phyloP scores from a whole-genome alignment of 805 yeast species.

The Wilhelminamyces savonicus region DNA sequence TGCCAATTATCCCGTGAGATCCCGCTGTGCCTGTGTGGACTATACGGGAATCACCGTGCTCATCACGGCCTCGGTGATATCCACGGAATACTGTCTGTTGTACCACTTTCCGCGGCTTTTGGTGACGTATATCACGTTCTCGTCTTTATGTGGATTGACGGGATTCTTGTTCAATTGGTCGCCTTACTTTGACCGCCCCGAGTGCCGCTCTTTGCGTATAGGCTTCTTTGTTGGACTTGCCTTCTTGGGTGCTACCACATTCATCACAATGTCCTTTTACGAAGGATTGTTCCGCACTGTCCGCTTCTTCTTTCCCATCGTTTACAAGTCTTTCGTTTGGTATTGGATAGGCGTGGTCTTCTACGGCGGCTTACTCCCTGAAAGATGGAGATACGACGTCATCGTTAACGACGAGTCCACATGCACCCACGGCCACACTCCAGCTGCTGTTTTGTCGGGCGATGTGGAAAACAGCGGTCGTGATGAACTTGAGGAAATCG shows the following conservation, averaged over 20 bases:
- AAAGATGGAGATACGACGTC: constrained; percentile 74
- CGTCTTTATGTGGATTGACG: constrained; percentile 58
- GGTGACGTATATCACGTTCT: constrained; percentile 48
- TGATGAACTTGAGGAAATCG: constrained; percentile 29
- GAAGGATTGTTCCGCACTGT: constrained; percentile 53
- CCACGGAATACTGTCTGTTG: constrained; percentile 78
- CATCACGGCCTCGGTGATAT: constrained; percentile 81
- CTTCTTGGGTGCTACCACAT: constrained; percentile 64
- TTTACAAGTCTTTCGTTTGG: constrained; percentile 63
- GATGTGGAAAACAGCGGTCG: constrained; percentile 30
- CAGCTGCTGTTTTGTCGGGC: constrained; percentile 27
- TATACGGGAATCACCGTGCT: constrained; percentile 90
- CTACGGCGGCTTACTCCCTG: constrained; percentile 86
- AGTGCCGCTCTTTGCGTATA: constrained; percentile 72
- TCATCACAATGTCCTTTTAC: constrained; percentile 45
- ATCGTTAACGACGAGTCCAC: constrained; percentile 39
- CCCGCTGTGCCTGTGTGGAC: constrained; percentile 86
- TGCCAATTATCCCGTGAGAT: constrained; percentile 53
- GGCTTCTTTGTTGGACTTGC: constrained; percentile 77
- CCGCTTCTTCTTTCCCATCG: constrained; percentile 57
- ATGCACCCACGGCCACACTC: constrained; percentile 12
- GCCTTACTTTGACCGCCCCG: constrained; percentile 85
- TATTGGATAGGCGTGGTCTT: constrained; percentile 79
- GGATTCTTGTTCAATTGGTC: constrained; percentile 88
- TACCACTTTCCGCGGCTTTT: constrained; percentile 51